phyloP scores from a whole-genome alignment of 768 basidiomycete species.

The Mycena haematopus region DNA sequence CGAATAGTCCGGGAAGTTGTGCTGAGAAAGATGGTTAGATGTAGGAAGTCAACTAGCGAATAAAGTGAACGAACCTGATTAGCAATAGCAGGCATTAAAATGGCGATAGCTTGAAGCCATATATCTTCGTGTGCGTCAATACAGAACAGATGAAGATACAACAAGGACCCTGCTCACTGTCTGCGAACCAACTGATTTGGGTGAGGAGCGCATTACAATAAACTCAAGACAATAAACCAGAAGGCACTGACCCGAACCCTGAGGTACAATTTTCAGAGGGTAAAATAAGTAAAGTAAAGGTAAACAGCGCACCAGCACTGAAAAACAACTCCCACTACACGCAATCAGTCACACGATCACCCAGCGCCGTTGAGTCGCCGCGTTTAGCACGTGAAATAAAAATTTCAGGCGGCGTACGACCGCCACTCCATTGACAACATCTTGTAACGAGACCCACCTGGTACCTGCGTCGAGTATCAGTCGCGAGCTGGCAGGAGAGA shows the following conservation, averaged over 20 bases:
- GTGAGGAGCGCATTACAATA: not conserved
- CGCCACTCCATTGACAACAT: not conserved
- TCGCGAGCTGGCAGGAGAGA: not conserved
- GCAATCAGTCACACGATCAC: slow-evolving; percentile 11
- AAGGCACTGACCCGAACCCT: slow-evolving; percentile 27
- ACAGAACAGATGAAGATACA: not conserved
- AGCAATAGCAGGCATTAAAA: slow-evolving; percentile 39
- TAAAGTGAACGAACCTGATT: slow-evolving; percentile 9
- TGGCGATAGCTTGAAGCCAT: slow-evolving; percentile 48
- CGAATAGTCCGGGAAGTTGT: slow-evolving; percentile 30
- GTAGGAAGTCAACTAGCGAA: slow-evolving; percentile 27
- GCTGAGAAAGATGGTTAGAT: slow-evolving; percentile 33
- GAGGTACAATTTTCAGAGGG: not conserved
- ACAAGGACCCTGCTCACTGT: slow-evolving; percentile 16
- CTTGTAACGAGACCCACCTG: slow-evolving; percentile 18
- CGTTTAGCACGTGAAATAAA: not conserved
- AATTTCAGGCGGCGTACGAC: not conserved
- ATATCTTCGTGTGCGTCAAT: slow-evolving; percentile 24
- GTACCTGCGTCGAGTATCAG: slow-evolving; percentile 14
- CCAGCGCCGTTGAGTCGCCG: not conserved
- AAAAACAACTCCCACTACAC: slow-evolving; percentile 25
- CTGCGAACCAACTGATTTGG: slow-evolving; percentile 25
- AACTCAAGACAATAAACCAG: not conserved
- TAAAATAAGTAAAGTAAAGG: not conserved
- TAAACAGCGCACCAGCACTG: slow-evolving; percentile 20